Percentiles rank a stretch among this genome's conserved stretches.
phyloP scores from a whole-genome alignment of 2,329 filamentous ascomycete species.

The Proliferodiscus dingleyae region DNA sequence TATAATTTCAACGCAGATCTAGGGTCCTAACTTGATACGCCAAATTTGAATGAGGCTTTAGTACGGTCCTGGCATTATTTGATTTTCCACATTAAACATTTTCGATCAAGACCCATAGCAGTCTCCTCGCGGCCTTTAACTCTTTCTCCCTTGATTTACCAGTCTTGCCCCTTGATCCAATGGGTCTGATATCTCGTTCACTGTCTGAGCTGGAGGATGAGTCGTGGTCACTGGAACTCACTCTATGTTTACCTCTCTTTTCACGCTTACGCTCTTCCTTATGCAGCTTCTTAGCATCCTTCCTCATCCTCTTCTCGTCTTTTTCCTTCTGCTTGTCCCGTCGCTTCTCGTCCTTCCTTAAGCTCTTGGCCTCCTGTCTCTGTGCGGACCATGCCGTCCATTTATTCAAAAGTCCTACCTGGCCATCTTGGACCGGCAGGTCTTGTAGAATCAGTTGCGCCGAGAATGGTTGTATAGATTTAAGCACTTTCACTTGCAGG shows the following conservation, averaged over 20 bases:
- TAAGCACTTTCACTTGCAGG: slow-evolving; percentile 2
- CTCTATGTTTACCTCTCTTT: slow-evolving; percentile 13
- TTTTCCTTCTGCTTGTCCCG: slow-evolving; percentile 5
- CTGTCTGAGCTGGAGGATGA: not conserved
- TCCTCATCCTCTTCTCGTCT: slow-evolving; percentile 4
- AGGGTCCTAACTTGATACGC: too few relatives aligned
- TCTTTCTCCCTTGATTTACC: slow-evolving; percentile 6
- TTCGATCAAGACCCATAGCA: slow-evolving; percentile 16
- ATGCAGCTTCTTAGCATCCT: slow-evolving; percentile 20
- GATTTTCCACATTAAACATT: slow-evolving; percentile 3
- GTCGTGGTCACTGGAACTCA: not conserved
- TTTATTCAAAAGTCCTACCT: slow-evolving; percentile 20
- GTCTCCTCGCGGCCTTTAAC: slow-evolving; percentile 6
- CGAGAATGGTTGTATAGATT: slow-evolving; percentile 11
- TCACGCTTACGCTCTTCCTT: slow-evolving; percentile 13
- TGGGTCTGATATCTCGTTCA: not conserved
- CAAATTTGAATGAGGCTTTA: too few relatives aligned
- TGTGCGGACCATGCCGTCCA: slow-evolving; percentile 28
- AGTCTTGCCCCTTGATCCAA: not conserved
- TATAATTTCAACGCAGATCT: too few relatives aligned
- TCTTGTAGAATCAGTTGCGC: slow-evolving; percentile 10
- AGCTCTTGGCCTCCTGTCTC: slow-evolving; percentile 14
- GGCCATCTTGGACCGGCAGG: slow-evolving; percentile 7
- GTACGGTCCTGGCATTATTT: too few relatives aligned
- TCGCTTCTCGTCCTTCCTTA: slow-evolving; percentile 19